phyloP scores from a whole-genome alignment of 179 eudicot species.

The Patellifolia procumbens region DNA sequence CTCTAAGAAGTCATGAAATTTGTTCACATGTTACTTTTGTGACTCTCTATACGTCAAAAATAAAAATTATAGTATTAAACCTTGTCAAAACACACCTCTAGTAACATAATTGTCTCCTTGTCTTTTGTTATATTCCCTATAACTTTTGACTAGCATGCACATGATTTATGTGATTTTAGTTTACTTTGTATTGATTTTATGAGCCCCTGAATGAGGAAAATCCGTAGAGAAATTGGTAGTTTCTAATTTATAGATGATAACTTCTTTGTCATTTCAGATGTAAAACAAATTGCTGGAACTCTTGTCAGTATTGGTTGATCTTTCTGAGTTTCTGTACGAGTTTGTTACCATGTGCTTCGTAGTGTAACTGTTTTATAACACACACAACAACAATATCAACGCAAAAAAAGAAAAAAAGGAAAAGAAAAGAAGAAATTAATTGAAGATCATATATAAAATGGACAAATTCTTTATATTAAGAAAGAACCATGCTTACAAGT shows the following conservation, averaged over 20 bases:
- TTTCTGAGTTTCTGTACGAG: background rate
- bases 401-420: too few relatives aligned
- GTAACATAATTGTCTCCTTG: background rate
- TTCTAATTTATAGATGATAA: slow-evolving; percentile 3
- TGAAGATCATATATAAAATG: background rate
- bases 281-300: background rate
- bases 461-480: too few relatives aligned
- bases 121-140: background rate
- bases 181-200: background rate
- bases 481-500: too few relatives aligned
- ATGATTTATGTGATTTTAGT: slow-evolving; percentile 19
- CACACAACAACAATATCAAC: background rate
- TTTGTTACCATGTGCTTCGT: slow-evolving; percentile 6
- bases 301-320: slow-evolving; percentile 14
- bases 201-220: background rate
- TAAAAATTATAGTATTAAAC: too few relatives aligned
- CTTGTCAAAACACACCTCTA: too few relatives aligned
- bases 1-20: too few relatives aligned
- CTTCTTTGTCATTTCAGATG: background rate
- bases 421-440: too few relatives aligned
- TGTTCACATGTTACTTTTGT: too few relatives aligned
- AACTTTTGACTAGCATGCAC: slow-evolving; percentile 13
- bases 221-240: background rate
- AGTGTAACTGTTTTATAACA: slow-evolving; percentile 16
- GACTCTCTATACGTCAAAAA: too few relatives aligned